Evolutionary conservation across 139 green algal genomes (phyloP), one percentile per base, ranked within the genome.

Genomic region (Ulvella scutata): DNA sequence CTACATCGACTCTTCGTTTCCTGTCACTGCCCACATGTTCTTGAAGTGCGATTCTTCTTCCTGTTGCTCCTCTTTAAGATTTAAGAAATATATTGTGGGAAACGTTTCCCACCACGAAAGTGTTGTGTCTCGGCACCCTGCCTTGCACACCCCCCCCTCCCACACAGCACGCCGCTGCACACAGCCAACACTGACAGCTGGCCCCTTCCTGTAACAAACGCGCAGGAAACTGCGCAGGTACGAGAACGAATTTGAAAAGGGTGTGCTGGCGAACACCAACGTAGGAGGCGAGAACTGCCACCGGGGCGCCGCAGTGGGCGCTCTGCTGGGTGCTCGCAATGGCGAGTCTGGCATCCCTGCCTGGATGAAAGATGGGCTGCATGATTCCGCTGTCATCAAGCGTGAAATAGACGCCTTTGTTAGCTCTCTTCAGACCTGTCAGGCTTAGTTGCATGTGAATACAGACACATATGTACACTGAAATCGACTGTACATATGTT

Each of bases 201-300:
- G 40, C 40, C 21, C 40, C 40, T n/a, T n/a, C n/a, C n/a, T n/a
- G n/a, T n/a, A n/a, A n/a, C n/a, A n/a, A n/a, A n/a, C n/a, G n/a
- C n/a, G n/a, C n/a, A n/a, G 40, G 40, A 26, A 20, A 59, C 21
- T 17, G 51, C 33, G 38, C 26, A 72, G 44, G 38, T 67, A 67
- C 51, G n/a, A 67, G 51, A 26, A 67, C 20, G 51, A 67, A 0
- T 89, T 89, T 80, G 83, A 89, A 73, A 77, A 81, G 43, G 85
- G 77, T 0, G 83, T 89, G 35, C 75, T 88, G 40, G 67, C 81
- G 34, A 89, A 89, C 81, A 88, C 85, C 33, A 88, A 88, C 51
- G 85, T 81, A 62, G 85, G 85, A 20, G 85, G 85, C 13, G 85
- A 89, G 78, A 89, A 89, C 80, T 89, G 85, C 79, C 85, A 89